Evolutionary conservation across 2,329 filamentous ascomycete genomes (phyloP).

Genomic region (Ophidiomyces ophidiicola): DNA sequence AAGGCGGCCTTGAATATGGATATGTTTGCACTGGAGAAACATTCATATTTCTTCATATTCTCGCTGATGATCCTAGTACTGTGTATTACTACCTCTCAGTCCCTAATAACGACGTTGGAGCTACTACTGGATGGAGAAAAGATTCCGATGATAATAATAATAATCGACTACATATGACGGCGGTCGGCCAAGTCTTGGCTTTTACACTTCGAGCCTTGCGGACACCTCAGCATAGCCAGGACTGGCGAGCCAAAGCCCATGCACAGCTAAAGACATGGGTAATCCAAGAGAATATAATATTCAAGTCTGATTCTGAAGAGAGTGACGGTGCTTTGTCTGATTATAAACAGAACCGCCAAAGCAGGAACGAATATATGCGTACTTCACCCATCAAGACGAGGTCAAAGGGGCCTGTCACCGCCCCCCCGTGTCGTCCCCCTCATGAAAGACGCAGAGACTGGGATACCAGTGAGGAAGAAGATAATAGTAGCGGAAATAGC

Average conservation of each 20-base stretch:
- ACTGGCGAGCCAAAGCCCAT: conserved; percentile 16
- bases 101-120: conserved; percentile 23
- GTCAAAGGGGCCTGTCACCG: not conserved
- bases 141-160: conserved; percentile 6
- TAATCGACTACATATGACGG: conserved; percentile 20
- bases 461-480: not conserved
- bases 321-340: not conserved
- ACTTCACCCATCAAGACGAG: conserved; percentile 3
- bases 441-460: too few relatives aligned
- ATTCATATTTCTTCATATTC: conserved; percentile 34
- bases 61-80: conserved; percentile 19
- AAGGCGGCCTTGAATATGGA: conserved; percentile 35
- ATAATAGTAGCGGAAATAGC: not conserved
- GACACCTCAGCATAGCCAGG: conserved; percentile 13
- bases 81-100: conserved; percentile 27
- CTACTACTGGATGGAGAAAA: conserved; percentile 15
- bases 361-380: conserved; percentile 5
- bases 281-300: conserved; percentile 19
- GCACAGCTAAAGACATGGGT: conserved; percentile 18
- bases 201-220: conserved; percentile 23
- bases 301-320: conserved; percentile 14
- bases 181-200: conserved; percentile 23
- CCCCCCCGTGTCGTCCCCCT: too few relatives aligned
- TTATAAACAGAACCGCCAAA: conserved; percentile 2
- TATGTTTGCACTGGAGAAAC: conserved; percentile 35